These are phyloP conservation scores for Trichoderma sp. DNA, from an alignment of 2,329 filamentous ascomycete species.

Conservation along the genomic window DNA sequence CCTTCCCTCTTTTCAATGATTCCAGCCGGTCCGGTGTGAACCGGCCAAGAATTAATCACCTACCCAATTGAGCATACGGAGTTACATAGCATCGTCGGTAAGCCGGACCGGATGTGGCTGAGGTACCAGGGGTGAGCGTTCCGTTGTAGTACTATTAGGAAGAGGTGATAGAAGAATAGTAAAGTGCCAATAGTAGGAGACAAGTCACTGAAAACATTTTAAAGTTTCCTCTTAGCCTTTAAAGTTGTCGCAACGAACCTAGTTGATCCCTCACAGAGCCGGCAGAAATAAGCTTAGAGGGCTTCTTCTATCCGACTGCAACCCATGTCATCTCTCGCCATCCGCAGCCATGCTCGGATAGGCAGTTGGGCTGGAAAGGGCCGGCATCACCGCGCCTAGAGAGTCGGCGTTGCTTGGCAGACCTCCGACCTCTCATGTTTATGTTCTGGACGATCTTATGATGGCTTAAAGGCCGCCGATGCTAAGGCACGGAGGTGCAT, in stretches of 20 bases:
- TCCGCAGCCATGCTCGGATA: neutral
- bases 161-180: neutral
- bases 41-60: neutral
- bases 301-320: neutral
- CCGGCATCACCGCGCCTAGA: neutral
- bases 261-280: neutral
- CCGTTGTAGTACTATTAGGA: neutral
- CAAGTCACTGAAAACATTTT: neutral
- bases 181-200: neutral
- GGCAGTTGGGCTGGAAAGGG: constrained; percentile 8
- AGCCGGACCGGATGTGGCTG: neutral
- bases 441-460: neutral
- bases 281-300: neutral
- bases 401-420: neutral
- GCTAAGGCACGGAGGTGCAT: neutral
- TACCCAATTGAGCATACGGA: neutral
- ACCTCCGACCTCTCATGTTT: neutral
- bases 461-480: neutral
- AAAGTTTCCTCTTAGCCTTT: neutral
- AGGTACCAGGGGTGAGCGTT: neutral
- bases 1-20: neutral
- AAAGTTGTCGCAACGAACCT: neutral
- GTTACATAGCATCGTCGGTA: neutral
- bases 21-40: neutral
- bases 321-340: neutral